Conservation (phyloP, 2,329 filamentous ascomycete genomes). For the Chaetomiaceae sp. region DNA sequence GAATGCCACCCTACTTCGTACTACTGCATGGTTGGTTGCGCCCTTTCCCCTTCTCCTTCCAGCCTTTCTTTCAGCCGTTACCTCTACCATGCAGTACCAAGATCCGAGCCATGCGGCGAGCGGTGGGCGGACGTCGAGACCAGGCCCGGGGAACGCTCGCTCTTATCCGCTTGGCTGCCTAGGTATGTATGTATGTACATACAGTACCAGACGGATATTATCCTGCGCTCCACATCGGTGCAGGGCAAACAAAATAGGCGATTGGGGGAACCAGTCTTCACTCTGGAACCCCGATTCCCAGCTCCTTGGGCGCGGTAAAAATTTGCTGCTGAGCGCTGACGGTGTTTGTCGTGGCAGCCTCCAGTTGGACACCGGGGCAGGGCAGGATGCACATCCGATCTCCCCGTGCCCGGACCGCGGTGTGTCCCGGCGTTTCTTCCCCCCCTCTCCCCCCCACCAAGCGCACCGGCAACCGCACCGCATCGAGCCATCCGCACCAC, state of each 20-base stretch:
- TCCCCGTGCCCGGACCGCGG: background rate
- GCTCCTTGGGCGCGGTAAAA: background rate
- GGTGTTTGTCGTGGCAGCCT: conserved; percentile 13
- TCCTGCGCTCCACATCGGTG: conserved; percentile 2
- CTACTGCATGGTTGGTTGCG: background rate
- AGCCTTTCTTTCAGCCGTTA: background rate
- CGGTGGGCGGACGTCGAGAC: background rate
- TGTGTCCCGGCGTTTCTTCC: background rate
- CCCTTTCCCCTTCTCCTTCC: background rate
- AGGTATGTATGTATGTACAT: too few relatives aligned
- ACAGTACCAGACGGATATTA: too few relatives aligned
- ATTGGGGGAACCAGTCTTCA: background rate
- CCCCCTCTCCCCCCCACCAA: too few relatives aligned
- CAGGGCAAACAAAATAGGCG: background rate
- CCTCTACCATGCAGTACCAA: too few relatives aligned
- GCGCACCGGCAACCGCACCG: background rate
- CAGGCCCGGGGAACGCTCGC: background rate
- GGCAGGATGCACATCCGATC: background rate
- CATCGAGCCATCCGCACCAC: background rate
- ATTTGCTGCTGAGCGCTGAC: background rate
- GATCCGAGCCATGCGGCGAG: background rate
- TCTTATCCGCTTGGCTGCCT: conserved; percentile 7
- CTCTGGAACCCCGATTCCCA: background rate
- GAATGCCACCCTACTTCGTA: background rate
- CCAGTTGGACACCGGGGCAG: conserved; percentile 2